Base-by-base conservation (phyloP, 805 yeast genomes). In the Cyberlindnera maclurae region DNA sequence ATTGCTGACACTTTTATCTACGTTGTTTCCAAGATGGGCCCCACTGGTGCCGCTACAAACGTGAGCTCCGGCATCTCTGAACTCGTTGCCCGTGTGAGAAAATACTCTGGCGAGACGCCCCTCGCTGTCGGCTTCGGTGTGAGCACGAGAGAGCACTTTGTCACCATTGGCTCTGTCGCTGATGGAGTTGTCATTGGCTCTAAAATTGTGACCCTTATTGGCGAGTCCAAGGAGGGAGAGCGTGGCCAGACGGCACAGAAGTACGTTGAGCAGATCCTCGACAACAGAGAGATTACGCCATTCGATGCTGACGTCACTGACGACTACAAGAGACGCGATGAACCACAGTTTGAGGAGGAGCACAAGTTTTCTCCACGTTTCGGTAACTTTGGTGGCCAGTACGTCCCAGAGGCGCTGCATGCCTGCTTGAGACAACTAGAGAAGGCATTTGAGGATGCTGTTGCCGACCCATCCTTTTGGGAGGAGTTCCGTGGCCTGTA, bases 151-250 rank as follows among this genome's bases (percentile, higher is more conserved):
- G 95, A 88, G 46, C 97, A 93, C 63, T 89, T 81, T 61, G 58
- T 75, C 45, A 68, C 75, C 33, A 95, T 90, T 27, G 94, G 96
- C 43, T 59, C 74, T 12, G 64, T 76, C 32, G 83, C 97, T 12
- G 96, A 93, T 56, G 99, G 96, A 68, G 95, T 89, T 29, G 98
- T 90, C 26, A 88, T 93, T 58, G 99, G 98, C 12, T 81, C 94
- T 29, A 84, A 83, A 60, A 70, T 93, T 46, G 75, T 93, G 45
- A 74, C 81, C 29, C 58, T 82, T 31, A 68, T 89, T 43, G 81
- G 76, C 34, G 82, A 78, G 41, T 69, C 94, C 20, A 62, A 71
- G 31, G 64, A 65, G 3, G 88, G 81, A 34, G 53, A 63, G 35
- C 72, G 90, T 51, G 79, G 76, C 33, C 71, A 67, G 26, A 67